phyloP scores from a whole-genome alignment of 2,329 filamentous ascomycete genomes.

The Lasiodiplodia sp. region DNA sequence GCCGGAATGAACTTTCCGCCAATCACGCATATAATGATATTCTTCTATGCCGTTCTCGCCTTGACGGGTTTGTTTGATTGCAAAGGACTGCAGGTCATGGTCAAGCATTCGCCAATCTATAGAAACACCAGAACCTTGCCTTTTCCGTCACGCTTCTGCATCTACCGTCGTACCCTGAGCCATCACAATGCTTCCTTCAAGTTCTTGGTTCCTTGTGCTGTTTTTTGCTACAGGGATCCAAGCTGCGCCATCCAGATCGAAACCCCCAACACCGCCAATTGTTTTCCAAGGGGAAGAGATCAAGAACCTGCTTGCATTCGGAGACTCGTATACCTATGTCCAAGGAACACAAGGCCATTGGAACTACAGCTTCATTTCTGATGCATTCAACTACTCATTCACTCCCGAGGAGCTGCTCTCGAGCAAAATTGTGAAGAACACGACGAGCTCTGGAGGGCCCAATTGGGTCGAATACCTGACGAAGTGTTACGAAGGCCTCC shows the following conservation, averaged over 20 bases:
- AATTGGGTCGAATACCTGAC: slow-evolving; percentile 65
- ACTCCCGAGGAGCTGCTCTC: slow-evolving; percentile 53
- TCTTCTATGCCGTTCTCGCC: background rate
- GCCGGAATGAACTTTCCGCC: background rate
- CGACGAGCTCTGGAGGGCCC: slow-evolving; percentile 59
- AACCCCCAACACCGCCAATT: background rate
- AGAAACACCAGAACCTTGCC: background rate
- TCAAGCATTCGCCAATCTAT: background rate
- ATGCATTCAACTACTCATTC: slow-evolving; percentile 57
- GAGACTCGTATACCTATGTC: slow-evolving; percentile 61
- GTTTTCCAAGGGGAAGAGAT: slow-evolving; percentile 1
- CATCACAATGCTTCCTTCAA: background rate
- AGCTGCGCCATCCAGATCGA: background rate
- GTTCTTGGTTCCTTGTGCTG: background rate
- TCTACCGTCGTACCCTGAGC: background rate
- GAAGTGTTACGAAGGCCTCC: slow-evolving; percentile 53
- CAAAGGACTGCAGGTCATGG: background rate
- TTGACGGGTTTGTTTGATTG: background rate
- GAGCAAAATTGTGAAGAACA: slow-evolving; percentile 61
- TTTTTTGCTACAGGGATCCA: background rate
- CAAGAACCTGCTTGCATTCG: slow-evolving; percentile 50
- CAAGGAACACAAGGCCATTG: slow-evolving; percentile 60
- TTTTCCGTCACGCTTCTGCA: background rate
- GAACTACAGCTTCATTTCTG: slow-evolving; percentile 64
- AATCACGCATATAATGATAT: background rate